Percentiles rank a stretch among this genome's conserved stretches.
Conservation (phyloP, 1,284 basidiomycete species). For the Takashimella tepidaria region DNA sequence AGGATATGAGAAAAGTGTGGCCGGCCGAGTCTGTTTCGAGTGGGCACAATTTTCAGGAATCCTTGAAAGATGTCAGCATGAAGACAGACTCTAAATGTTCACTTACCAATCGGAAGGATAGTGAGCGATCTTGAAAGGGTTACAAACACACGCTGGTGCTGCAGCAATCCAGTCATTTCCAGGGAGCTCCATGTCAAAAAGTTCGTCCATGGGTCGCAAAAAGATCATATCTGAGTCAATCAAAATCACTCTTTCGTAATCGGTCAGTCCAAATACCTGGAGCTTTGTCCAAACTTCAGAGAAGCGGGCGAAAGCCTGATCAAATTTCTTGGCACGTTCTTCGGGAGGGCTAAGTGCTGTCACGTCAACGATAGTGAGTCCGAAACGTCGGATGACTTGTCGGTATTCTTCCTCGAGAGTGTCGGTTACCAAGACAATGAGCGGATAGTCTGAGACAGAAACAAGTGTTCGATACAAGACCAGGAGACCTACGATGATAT, state of each 20-base stretch:
- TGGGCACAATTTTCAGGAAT: slow-evolving; percentile 82
- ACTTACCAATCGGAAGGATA: slow-evolving; percentile 86
- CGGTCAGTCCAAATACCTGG: slow-evolving; percentile 66
- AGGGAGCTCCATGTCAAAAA: slow-evolving; percentile 67
- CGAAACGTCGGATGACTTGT: slow-evolving; percentile 55
- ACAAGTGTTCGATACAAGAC: slow-evolving; percentile 66
- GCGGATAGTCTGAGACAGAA: slow-evolving; percentile 65
- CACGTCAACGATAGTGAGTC: slow-evolving; percentile 59
- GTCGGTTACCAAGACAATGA: slow-evolving; percentile 75
- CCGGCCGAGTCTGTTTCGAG: slow-evolving; percentile 58
- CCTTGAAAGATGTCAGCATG: slow-evolving; percentile 53
- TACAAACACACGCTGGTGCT: slow-evolving; percentile 85
- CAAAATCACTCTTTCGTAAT: slow-evolving; percentile 77
- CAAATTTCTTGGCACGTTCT: slow-evolving; percentile 50
- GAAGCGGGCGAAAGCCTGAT: slow-evolving; percentile 54
- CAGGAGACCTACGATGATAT: slow-evolving; percentile 48
- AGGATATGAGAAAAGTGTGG: slow-evolving; percentile 47
- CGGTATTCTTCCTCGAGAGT: slow-evolving; percentile 56
- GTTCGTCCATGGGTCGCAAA: slow-evolving; percentile 81
- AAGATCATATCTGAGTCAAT: slow-evolving; percentile 92
- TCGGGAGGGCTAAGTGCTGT: slow-evolving; percentile 57
- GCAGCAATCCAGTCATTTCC: slow-evolving; percentile 69
- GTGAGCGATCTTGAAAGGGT: slow-evolving; percentile 72
- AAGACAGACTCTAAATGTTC: not conserved
- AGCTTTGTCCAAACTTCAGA: slow-evolving; percentile 87